Base-by-base conservation (phyloP, 805 yeast species). In the Spathaspora gorwiae region DNA sequence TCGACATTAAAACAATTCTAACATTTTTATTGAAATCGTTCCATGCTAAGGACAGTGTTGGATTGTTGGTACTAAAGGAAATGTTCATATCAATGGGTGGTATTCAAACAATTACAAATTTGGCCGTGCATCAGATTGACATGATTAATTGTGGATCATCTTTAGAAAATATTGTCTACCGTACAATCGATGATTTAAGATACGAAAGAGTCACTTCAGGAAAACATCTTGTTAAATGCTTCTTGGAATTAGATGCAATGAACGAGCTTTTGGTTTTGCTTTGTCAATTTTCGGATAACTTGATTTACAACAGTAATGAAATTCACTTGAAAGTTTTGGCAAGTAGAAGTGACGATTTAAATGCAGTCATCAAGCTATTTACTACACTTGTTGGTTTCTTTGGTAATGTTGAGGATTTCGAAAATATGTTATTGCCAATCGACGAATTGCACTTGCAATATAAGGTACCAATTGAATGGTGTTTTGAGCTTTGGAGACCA, bases 1-100 rank as follows among this genome's bases (percentile, higher is more conserved):
- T 92, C 66, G 83, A 83, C 53, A 57, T 87, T 33, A 60, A 68
- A 3, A 88, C 92, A 4, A 64, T 92, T 10, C 58, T 89, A 12
- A 65, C 68, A 2, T 84, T 75, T 55, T 62, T 85, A 7, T 55
- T 84, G 35, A 85, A 84, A 53, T 80, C 83, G 30, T 69, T 92
- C 35, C 84, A 82, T 52, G 57, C 64, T 5, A 78, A 78, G 2
- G 85, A 83, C 39, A 72, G 76, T 1, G 73, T 82, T 19, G 83
- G 84, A 6, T 63, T 87, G 4, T 70, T 84, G 13, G 72, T 92
- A 12, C 62, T 90, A 35, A 78, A 78, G 48, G 92, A 88, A 47
- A 66, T 90, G 30, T 62, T 90, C 10, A 64, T 73, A 12, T 71
- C 80, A 9, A 87, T 88, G 83, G 87, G 90, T 30, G 97, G 97